Evolutionary conservation across 768 basidiomycete species (phyloP), one percentile per base, ranked within the genome.

Genomic region (Naganishia vishniacii): DNA sequence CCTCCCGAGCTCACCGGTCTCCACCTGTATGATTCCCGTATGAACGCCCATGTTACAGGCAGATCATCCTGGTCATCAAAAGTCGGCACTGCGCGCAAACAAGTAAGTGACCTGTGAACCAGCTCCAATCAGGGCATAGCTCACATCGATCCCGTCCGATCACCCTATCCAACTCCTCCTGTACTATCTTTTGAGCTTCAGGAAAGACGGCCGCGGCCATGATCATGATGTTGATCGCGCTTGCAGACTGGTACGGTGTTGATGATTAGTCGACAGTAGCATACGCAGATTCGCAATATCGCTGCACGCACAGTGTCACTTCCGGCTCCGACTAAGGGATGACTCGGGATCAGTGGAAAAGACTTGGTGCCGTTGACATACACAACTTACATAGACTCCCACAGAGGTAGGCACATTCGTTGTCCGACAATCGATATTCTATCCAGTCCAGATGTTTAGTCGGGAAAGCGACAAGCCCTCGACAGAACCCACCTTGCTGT

Each of bases 401-500:
- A 20, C 53, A 56, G 13, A 56, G 53, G 37, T 56, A 56, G 37
- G 53, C 53, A n/a, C 53, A 56, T 56, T 56, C 53, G 20, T 56
- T 56, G 23, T 56, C 53, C 13, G 53, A 56, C 34, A 56, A 25
- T 25, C 53, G 23, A 37, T 56, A 56, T 23, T 56, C 53, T 48
- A 18, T 51, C 23, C 20, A 8, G 29, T n/a, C 42, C 7, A 44
- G 11, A 5, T 5, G n/a, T n/a, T 44, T 44, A 56, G 32, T 25
- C 47, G 47, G 23, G 15, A 8, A 37, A 23, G 53, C 4, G 23
- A 41, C 15, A 3, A 37, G 34, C 18, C 40, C 23, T 25, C 4
- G 23, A 1, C n/a, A n/a, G 15, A 51, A 15, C 53, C 15, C 40
- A 56, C 53, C 53, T 56, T 34, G n/a, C 31, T 56, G 53, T 25